Base-by-base conservation (phyloP, 73 alveolate genomes). In the Tetrahymena thermophila region DNA sequence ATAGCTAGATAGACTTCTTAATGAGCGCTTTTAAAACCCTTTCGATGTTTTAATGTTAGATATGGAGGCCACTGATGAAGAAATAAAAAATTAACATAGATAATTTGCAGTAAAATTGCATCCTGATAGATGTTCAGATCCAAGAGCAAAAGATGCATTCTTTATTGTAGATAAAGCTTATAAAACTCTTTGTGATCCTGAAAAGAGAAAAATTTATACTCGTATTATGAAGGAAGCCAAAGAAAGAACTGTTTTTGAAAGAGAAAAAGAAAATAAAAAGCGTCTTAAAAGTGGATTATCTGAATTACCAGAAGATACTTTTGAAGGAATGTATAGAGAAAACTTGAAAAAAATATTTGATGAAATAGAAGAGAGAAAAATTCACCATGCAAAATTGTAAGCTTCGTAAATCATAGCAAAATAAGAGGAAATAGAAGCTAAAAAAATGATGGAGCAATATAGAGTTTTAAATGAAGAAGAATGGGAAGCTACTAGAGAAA, bases 401-500 rank as follows among this genome's bases (percentile, higher is more conserved):
- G 93, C 93, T 34, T 95, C 98, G 35, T 95, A 97, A 58, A 96
- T 97, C 94, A 97, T 98, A 94, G 96, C 99, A 83, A 98, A 98
- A 96, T 96, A 98, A 95, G 99, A 98, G 35, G 99, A 98, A 94
- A 96, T 94, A n/a, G 99, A 98, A 94, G 98, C 95, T 35, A 94
- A 97, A 95, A 58, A 89, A 42, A 97, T 97, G 96, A 96, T 96
- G 34, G 98, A 98, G 84, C 95, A 97, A 94, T 97, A 97, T 94
- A 96, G 97, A 71, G 93, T 95, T 16, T 94, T 93, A 84, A 99
- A 97, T 71, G 99, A 99, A 96, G 99, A 99, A 84, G 99, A 98
- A 50, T 99, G 99, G 99, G 99, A 98, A 93, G 97, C 96, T 35
- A 97, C 97, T 44, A 95, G 99, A 94, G 99, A 99, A 96, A 97